Evolutionary conservation across 2,329 filamentous ascomycete species (phyloP).

Genomic region (Colletotrichum sp.): DNA sequence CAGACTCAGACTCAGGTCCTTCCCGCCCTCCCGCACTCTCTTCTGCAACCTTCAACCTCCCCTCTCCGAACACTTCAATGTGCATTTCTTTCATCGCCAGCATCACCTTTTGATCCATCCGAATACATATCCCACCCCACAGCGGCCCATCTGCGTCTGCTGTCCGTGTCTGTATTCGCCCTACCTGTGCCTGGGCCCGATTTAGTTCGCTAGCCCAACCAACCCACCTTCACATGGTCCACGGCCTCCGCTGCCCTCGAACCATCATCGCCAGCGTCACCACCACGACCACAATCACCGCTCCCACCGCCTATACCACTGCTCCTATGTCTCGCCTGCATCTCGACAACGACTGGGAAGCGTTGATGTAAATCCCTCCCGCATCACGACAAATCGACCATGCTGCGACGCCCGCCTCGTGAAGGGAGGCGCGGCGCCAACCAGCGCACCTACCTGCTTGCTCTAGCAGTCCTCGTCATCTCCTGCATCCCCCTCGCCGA

Average conservation of each 20-base stretch:
- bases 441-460: constrained; percentile 54
- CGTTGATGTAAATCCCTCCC: constrained; percentile 22
- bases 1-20: background rate
- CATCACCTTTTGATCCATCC: background rate
- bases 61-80: background rate
- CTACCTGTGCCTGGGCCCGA: constrained; percentile 10
- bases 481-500: constrained; percentile 61
- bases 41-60: background rate
- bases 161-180: background rate
- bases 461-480: constrained; percentile 63
- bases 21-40: background rate
- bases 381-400: constrained; percentile 32
- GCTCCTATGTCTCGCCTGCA: constrained; percentile 22
- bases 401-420: constrained; percentile 70
- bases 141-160: background rate
- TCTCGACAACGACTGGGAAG: constrained; percentile 3
- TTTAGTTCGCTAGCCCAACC: constrained; percentile 16
- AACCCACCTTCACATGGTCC: constrained; percentile 19
- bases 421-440: constrained; percentile 55
- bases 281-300: background rate
- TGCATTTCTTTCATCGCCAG: background rate
- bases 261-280: background rate
- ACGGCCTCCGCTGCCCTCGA: background rate
- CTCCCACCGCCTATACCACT: background rate
- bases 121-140: background rate